These are phyloP conservation scores for Taphrina wiesneri DNA, from an alignment of 1,139 yeast species.

Conservation along the genomic window DNA sequence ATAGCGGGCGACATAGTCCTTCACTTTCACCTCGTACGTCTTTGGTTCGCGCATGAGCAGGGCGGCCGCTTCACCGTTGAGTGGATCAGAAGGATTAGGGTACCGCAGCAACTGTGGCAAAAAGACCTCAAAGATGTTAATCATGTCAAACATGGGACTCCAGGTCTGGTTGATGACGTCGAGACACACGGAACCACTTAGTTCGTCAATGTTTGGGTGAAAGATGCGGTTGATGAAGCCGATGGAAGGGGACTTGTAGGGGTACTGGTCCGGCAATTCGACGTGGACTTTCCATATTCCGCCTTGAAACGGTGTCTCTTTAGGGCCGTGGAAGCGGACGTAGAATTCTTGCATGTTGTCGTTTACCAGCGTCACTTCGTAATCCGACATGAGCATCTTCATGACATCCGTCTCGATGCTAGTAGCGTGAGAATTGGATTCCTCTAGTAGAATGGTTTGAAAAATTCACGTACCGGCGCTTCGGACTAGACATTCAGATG, in stretches of 20 bases:
- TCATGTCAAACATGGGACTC: slow-evolving; percentile 93
- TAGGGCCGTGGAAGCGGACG: slow-evolving; percentile 85
- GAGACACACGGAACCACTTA: slow-evolving; percentile 87
- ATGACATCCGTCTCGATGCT: slow-evolving; percentile 95
- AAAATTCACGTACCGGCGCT: slow-evolving; percentile 12
- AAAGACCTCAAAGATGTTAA: slow-evolving; percentile 89
- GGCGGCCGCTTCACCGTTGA: slow-evolving; percentile 88
- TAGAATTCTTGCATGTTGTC: slow-evolving; percentile 90
- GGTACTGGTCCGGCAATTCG: slow-evolving; percentile 93
- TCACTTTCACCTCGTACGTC: slow-evolving; percentile 68
- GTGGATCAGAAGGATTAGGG: slow-evolving; percentile 93
- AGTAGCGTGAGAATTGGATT: too few relatives aligned
- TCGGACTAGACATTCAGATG: slow-evolving; percentile 19
- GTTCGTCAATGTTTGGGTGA: slow-evolving; percentile 82
- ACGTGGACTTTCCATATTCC: slow-evolving; percentile 92
- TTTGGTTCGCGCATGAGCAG: slow-evolving; percentile 71
- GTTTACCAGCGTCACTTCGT: slow-evolving; percentile 78
- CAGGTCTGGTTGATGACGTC: slow-evolving; percentile 97
- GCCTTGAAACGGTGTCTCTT: slow-evolving; percentile 83
- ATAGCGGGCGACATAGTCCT: slow-evolving; percentile 66
- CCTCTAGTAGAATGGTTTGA: too few relatives aligned
- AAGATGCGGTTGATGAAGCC: slow-evolving; percentile 89
- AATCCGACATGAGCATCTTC: slow-evolving; percentile 94
- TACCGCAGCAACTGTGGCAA: slow-evolving; percentile 87
- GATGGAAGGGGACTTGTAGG: slow-evolving; percentile 92